Evolutionary conservation across 106 monocot species (phyloP).

Genomic region (Phalaenopsis equestris): DNA sequence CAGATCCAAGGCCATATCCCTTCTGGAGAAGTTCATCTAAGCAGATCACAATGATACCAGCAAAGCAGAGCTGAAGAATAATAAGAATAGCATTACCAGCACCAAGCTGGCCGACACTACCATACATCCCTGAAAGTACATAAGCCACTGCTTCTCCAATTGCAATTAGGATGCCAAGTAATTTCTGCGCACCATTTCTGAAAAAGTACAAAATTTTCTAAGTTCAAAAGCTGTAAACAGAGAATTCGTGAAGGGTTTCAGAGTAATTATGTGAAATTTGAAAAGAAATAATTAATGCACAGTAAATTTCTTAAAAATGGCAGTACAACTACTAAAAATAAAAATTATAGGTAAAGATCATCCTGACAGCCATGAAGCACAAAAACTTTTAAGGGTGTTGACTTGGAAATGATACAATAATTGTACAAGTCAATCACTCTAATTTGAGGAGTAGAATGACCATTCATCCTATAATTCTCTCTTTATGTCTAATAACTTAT

Average conservation of each 20-base stretch:
- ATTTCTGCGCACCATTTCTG: slow-evolving; percentile 67
- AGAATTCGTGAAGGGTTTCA: not conserved
- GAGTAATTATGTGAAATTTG: not conserved
- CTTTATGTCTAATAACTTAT: not conserved
- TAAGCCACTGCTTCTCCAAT: slow-evolving; percentile 65
- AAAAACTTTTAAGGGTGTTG: not conserved
- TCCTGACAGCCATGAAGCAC: not conserved
- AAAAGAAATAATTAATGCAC: not conserved
- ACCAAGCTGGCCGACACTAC: slow-evolving; percentile 49
- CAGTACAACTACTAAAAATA: not conserved
- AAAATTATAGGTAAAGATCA: too few species aligned
- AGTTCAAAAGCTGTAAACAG: not conserved
- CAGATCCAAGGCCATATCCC: slow-evolving; percentile 71
- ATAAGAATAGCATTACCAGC: slow-evolving; percentile 51
- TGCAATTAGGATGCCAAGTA: slow-evolving; percentile 58
- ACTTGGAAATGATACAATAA: not conserved
- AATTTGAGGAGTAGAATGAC: not conserved
- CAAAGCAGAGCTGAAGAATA: slow-evolving; percentile 57
- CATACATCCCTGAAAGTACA: slow-evolving; percentile 70
- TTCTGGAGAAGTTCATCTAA: slow-evolving; percentile 62
- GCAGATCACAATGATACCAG: slow-evolving; percentile 65
- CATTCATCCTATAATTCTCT: not conserved
- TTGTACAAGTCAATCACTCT: not conserved
- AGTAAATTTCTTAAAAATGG: not conserved
- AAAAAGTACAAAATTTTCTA: not conserved